Evolutionary conservation across 2,329 filamentous ascomycete genomes (phyloP).

Genomic region (Rhynchosporium secalis): DNA sequence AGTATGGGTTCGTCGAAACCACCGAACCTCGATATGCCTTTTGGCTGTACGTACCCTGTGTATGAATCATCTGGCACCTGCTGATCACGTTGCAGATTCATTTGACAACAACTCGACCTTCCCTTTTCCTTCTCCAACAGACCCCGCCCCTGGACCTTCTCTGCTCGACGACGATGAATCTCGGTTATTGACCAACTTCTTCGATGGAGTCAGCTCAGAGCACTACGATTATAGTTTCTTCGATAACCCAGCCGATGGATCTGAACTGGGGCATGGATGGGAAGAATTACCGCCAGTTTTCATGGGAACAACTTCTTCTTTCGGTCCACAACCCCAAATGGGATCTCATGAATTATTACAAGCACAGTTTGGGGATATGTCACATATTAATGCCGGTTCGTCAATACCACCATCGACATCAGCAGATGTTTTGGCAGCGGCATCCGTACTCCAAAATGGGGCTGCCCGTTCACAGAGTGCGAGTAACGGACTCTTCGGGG

Average conservation of each 20-base stretch:
- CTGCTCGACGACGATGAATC: slow-evolving; percentile 64
- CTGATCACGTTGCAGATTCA: slow-evolving; percentile 43
- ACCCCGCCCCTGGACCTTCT: slow-evolving; percentile 63
- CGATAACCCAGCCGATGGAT: slow-evolving; percentile 46
- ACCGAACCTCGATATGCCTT: slow-evolving; percentile 57
- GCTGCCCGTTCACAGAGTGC: slow-evolving; percentile 37
- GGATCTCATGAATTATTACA: slow-evolving; percentile 25
- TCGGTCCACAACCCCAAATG: slow-evolving; percentile 48
- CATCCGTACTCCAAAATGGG: slow-evolving; percentile 51
- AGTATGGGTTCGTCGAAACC: slow-evolving; percentile 62
- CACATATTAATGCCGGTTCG: slow-evolving; percentile 24
- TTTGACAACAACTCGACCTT: slow-evolving; percentile 47
- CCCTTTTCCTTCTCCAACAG: slow-evolving; percentile 55
- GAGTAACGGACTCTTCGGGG: slow-evolving; percentile 33
- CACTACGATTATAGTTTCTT: slow-evolving; percentile 52
- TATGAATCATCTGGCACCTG: slow-evolving; percentile 15
- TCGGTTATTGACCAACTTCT: slow-evolving; percentile 58
- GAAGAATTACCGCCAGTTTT: slow-evolving; percentile 62
- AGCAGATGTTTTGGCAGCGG: slow-evolving; percentile 61
- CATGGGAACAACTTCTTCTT: slow-evolving; percentile 65
- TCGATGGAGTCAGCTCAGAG: slow-evolving; percentile 54
- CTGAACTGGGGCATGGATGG: slow-evolving; percentile 53
- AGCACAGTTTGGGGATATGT: slow-evolving; percentile 28
- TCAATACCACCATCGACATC: slow-evolving; percentile 39
- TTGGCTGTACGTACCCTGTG: slow-evolving; percentile 61